Evolutionary conservation across 345 rosid genomes (phyloP), one percentile per base, ranked within the genome.

Genomic region (Lepidium sativum): DNA sequence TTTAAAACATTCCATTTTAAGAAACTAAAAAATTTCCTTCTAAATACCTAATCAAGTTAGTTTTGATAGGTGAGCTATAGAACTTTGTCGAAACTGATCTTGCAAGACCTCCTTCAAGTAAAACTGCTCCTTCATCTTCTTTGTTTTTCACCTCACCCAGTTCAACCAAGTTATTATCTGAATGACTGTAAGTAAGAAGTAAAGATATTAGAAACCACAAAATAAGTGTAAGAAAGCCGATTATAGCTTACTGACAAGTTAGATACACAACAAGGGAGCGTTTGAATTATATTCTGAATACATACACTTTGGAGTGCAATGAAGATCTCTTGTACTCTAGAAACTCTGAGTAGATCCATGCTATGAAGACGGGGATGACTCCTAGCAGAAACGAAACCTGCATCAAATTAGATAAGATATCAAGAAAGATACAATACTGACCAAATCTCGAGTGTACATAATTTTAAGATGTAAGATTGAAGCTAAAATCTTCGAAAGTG

Each of bases 351-450:
- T 87, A 94, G 54, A 87, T 65, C 96, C 99, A 94, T 49, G 95
- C 94, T 27, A 90, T 74, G 65, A 86, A 77, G 32, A 90, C 79
- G 21, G 97, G 95, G 35, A 86, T 80, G 58, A 94, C 73, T 51
- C 97, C 97, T 0, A 94, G 84, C 65, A 94, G 67, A 81, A 90
- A 94, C 55, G 96, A 86, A 56, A 94, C 87, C 99, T 90, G 86
- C 23, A 59, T 62, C 56, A 48, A 18, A 60, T 41, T 35, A 71
- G 37, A 75, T 6, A 34, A 13, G 4, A 12, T 13, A 10, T 37
- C 14, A 48, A 35, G 10, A 57, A 27, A 39, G 3, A 56, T 33
- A 44, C 33, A 13, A 14, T 16, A 8, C 25, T 32, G 6, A 68
- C 42, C 40, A 40, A 32, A 60, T 45, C 42, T 51, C 37, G 27